Evolutionary conservation across 179 eudicot genomes (phyloP).

Genomic region (Kewa caespitosa): DNA sequence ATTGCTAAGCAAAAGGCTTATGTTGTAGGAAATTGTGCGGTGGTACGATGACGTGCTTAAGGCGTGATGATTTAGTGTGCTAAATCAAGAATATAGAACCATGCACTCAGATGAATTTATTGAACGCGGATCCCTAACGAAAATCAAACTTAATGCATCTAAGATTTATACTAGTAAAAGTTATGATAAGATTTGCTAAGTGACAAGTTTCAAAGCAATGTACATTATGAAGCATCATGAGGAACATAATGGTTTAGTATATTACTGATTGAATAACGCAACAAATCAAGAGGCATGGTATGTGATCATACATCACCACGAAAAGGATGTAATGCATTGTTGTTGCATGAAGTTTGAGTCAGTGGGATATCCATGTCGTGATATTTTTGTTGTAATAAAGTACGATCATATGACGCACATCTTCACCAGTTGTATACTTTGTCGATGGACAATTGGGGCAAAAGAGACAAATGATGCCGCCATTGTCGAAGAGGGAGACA

Average conservation of each 20-base stretch:
- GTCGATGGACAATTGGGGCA: slow-evolving; percentile 1
- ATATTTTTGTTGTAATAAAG: neutral
- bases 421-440: neutral
- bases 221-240: neutral
- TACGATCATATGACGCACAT: neutral
- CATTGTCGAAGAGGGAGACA: too few relatives aligned
- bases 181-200: neutral
- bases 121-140: too few relatives aligned
- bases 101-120: too few relatives aligned
- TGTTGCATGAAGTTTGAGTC: slow-evolving; percentile 7
- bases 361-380: neutral
- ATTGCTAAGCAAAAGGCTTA: neutral
- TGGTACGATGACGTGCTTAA: too few relatives aligned
- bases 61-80: too few relatives aligned
- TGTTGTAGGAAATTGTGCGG: neutral
- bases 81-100: too few relatives aligned
- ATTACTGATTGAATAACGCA: neutral
- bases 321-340: neutral
- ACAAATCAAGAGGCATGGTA: neutral
- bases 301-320: neutral
- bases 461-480: too few relatives aligned
- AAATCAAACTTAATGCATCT: too few relatives aligned
- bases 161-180: neutral
- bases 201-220: neutral
- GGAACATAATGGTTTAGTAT: neutral